Base-by-base conservation (phyloP, 2,329 filamentous ascomycete genomes). In the Calonectria multiphialidica region DNA sequence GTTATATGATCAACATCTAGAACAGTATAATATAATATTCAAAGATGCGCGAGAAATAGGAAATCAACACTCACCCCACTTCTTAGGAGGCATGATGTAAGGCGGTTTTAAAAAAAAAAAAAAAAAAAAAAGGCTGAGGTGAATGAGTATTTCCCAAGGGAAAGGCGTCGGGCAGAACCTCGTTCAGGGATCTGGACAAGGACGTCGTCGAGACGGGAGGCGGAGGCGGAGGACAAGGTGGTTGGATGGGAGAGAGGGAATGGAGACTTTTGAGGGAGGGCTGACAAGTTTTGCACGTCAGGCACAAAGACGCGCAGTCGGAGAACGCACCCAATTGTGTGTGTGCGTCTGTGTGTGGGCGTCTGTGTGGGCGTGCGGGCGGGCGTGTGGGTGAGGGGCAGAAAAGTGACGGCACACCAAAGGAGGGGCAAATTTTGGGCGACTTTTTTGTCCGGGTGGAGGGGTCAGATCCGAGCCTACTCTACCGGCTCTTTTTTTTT, bases 21-120 rank as follows among this genome's bases (percentile, higher is more conserved):
- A 40, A 63, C 23, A 15, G 6, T 49, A 40, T 55, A 42, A 28
- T 25, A 23, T 42, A 30, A 30, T 30, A 30, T 8, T 30, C 5
- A 15, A 23, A 40, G 25, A n/a, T 63, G 57, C 23, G 47, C 37
- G 28, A 18, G 47, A 59, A 67, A 67, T 25, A 57, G 9, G 7
- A 21, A 33, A 33, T 5, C 28, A 63, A 33, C 21, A 64, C 84
- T 81, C 83, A 86, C 84, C 84, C 84, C 84, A 86, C 80, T 86
- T 84, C 77, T 81, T 83, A 71, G 84, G 81, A 81, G 85, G 82
- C 85, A 86, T 86, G 81, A 81, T 86, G 80, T 82, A 80, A 77
- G 75, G 65, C 66, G 45, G 59, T 37, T 40, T 37, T 40, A 70
- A 53, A 30, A 30, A 30, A 30, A 30, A 30, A 30, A 30, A 5